A percentile compares a stretch with the other conserved stretches of the same genome.
Evolutionary conservation across 441 rosid species (phyloP).

Genomic region (Pelargonium citronellum): DNA sequence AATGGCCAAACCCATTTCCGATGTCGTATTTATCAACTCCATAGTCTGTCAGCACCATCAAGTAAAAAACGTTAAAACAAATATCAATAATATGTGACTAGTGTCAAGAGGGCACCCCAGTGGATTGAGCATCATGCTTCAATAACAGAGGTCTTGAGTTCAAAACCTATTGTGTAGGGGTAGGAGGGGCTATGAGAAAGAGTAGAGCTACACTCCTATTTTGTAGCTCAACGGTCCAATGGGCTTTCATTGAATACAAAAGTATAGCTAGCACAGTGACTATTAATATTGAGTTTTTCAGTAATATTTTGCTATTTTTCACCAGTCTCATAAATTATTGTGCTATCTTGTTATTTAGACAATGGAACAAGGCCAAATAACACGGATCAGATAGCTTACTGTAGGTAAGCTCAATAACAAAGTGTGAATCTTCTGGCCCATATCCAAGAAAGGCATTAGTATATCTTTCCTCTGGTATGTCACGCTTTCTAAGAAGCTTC

Average conservation of each 20-base stretch:
- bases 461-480: slow-evolving; percentile 6
- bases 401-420: slow-evolving; percentile 16
- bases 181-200: not conserved
- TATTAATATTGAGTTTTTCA: not conserved
- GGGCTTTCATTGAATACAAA: not conserved
- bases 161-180: not conserved
- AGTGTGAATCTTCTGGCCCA: slow-evolving; percentile 10
- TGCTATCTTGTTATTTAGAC: not conserved
- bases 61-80: slow-evolving; percentile 12
- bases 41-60: slow-evolving; percentile 31
- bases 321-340: not conserved
- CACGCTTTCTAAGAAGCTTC: slow-evolving; percentile 10
- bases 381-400: slow-evolving; percentile 16
- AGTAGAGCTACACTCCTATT: not conserved
- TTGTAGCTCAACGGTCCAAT: not conserved
- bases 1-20: slow-evolving; percentile 44
- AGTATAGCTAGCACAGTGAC: not conserved
- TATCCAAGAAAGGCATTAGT: slow-evolving; percentile 7
- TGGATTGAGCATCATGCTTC: too few relatives aligned
- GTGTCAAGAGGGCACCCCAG: too few relatives aligned
- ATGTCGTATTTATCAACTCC: slow-evolving; percentile 44
- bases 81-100: not conserved
- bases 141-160: not conserved
- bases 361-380: not conserved
- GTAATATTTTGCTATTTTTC: not conserved